Percentiles rank a stretch among this genome's conserved stretches.
Evolutionary conservation across 306 rosid species (phyloP).

Genomic region (Pterocarpus macrocarpus): DNA sequence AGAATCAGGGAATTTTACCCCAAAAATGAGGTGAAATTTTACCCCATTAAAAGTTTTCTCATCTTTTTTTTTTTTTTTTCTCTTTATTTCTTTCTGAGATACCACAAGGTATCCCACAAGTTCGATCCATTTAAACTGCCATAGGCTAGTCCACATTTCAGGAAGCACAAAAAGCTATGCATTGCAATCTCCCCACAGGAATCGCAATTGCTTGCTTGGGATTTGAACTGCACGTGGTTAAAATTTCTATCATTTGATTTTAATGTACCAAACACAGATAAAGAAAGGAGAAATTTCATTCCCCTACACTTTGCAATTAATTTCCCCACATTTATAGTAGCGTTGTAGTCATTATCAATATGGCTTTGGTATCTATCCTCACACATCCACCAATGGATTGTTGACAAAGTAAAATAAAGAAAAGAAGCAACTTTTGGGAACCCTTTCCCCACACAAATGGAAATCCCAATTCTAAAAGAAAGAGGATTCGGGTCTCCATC

Average conservation of each 20-base stretch:
- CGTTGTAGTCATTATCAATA: background rate
- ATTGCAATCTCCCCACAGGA: background rate
- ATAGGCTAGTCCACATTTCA: background rate
- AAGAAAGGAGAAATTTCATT: background rate
- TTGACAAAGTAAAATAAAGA: background rate
- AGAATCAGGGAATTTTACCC: background rate
- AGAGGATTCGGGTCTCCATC: background rate
- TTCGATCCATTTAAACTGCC: background rate
- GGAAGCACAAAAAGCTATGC: background rate
- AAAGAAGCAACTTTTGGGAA: background rate
- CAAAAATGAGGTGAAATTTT: background rate
- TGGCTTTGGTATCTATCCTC: background rate
- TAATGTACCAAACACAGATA: background rate
- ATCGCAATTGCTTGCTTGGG: background rate
- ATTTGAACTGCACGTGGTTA: background rate
- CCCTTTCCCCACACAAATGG: background rate
- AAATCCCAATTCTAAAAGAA: conserved; percentile 18
- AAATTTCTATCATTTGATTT: background rate
- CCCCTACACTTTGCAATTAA: background rate
- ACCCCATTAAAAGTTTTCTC: background rate
- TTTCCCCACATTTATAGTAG: background rate
- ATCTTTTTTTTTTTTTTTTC: background rate
- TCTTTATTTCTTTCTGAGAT: background rate
- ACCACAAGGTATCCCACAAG: background rate
- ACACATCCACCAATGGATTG: background rate